These are phyloP conservation scores for Dillenia suffruticosa DNA, from an alignment of 164 flowering plant species.

Conservation along the genomic window DNA sequence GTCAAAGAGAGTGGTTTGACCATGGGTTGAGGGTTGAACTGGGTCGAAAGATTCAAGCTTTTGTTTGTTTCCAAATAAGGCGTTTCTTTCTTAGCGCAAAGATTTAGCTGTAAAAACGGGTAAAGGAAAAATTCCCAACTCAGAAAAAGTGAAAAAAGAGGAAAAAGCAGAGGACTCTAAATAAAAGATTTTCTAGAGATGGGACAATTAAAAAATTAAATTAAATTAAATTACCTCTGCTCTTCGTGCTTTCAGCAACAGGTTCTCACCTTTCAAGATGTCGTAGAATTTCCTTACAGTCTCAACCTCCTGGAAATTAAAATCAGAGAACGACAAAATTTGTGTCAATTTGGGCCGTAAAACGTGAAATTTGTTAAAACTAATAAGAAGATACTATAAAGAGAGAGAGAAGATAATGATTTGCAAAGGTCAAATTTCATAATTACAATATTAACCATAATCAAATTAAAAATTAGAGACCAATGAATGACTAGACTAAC, in stretches of 20 bases:
- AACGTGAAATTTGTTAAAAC: background rate
- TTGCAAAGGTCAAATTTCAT: conserved; percentile 3
- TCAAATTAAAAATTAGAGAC: no score
- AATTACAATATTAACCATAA: background rate
- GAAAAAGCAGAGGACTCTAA: background rate
- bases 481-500: conserved; percentile 17
- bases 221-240: conserved; percentile 16
- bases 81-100: background rate
- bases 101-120: background rate
- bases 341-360: background rate
- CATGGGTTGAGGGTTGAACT: background rate
- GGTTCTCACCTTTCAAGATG: conserved; percentile 18
- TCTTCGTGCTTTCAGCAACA: conserved; percentile 22
- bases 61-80: conserved; percentile 1
- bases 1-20: background rate
- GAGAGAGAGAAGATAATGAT: background rate
- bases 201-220: background rate
- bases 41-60: background rate
- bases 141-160: background rate
- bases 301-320: conserved; percentile 28
- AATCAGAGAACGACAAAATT: background rate
- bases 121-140: background rate
- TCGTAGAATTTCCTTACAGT: conserved; percentile 10
- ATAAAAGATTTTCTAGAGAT: background rate
- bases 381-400: background rate